Evolutionary conservation across 2,329 filamentous ascomycete species (phyloP).

Genomic region (Fusarium subtropicale): DNA sequence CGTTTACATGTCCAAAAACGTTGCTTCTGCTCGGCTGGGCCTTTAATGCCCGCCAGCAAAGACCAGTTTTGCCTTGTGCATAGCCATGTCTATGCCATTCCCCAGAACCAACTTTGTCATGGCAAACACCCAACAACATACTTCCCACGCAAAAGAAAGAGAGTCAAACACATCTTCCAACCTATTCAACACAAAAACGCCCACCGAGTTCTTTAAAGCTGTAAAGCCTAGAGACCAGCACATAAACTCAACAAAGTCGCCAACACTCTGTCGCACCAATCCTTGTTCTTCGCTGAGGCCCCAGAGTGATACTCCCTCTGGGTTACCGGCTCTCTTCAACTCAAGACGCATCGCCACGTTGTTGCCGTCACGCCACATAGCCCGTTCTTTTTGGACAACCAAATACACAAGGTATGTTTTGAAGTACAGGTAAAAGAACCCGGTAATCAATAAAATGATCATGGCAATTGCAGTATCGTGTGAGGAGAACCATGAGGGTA

Average conservation of each 20-base stretch:
- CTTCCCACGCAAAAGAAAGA: not conserved
- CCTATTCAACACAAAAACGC: not conserved
- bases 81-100: not conserved
- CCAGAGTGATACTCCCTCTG: slow-evolving; percentile 9
- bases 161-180: not conserved
- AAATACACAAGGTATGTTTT: slow-evolving; percentile 30
- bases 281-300: slow-evolving; percentile 19
- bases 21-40: not conserved
- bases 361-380: slow-evolving; percentile 50
- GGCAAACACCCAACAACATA: not conserved
- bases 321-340: slow-evolving; percentile 27
- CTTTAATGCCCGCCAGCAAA: not conserved
- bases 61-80: not conserved
- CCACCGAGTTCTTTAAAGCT: not conserved
- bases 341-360: slow-evolving; percentile 48
- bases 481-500: not conserved
- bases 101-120: not conserved
- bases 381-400: slow-evolving; percentile 38
- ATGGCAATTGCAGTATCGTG: slow-evolving; percentile 10
- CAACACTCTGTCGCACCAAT: not conserved
- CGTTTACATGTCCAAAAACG: not conserved
- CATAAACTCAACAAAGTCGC: not conserved
- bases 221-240: not conserved
- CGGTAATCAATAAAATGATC: slow-evolving; percentile 22
- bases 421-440: not conserved